phyloP scores from a whole-genome alignment of 352 stramenopile species.

The Peronospora destructor region DNA sequence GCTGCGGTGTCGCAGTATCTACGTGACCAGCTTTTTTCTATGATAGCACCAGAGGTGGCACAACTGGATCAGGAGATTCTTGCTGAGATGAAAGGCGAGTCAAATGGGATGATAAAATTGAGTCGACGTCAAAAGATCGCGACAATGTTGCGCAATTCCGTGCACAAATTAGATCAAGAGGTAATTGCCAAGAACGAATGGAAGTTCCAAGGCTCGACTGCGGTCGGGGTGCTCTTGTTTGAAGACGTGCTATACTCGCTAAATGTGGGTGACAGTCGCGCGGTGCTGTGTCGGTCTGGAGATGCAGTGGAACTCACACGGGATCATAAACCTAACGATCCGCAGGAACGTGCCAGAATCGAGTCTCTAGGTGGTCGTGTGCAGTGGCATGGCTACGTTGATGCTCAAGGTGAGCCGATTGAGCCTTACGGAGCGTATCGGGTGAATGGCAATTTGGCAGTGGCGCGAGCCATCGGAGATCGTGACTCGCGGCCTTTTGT shows the following conservation, averaged over 20 bases:
- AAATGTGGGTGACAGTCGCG: conserved; percentile 94
- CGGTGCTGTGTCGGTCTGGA: conserved; percentile 85
- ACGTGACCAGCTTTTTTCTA: conserved; percentile 48
- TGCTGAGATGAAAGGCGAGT: conserved; percentile 27
- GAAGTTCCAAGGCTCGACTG: conserved; percentile 76
- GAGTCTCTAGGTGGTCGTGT: conserved; percentile 79
- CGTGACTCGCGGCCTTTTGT: conserved; percentile 83
- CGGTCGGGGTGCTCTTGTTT: conserved; percentile 60
- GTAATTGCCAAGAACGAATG: conserved; percentile 64
- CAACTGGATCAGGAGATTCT: conserved; percentile 43
- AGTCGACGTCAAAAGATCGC: conserved; percentile 31
- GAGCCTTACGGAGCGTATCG: conserved; percentile 87
- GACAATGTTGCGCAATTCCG: conserved; percentile 32
- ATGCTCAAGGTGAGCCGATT: conserved; percentile 77
- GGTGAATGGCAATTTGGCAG: conserved; percentile 89
- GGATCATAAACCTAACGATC: conserved; percentile 89
- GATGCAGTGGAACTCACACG: conserved; percentile 67
- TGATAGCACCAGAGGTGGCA: conserved; percentile 42
- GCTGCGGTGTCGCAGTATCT: conserved; percentile 61
- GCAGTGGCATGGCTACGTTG: conserved; percentile 86
- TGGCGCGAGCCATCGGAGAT: conserved; percentile 88
- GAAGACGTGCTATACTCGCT: conserved; percentile 73
- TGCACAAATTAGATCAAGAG: conserved; percentile 53
- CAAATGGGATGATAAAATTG: conserved; percentile 26
- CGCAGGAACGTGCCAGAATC: conserved; percentile 61